Evolutionary conservation across 2,329 filamentous ascomycete species (phyloP).

Genomic region (Fusarium piperis): DNA sequence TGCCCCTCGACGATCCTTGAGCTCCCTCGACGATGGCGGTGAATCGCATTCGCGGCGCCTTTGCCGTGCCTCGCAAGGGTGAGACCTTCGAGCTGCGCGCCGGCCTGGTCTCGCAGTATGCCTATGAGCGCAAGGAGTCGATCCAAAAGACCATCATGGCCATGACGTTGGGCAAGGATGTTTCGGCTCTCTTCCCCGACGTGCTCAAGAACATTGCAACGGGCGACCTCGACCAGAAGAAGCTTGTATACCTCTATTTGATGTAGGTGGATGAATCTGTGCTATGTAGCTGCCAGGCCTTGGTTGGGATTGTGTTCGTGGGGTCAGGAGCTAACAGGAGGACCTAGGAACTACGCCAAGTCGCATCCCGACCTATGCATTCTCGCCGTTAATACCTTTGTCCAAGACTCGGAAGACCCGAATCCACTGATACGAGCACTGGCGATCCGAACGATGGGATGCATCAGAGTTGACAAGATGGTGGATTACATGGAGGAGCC

Average conservation of each 20-base stretch:
- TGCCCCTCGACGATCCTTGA: constrained; percentile 39
- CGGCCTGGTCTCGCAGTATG: constrained; percentile 97
- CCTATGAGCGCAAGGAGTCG: constrained; percentile 97
- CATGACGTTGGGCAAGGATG: constrained; percentile 99
- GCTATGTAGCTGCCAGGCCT: not conserved
- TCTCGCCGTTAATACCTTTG: constrained; percentile 98
- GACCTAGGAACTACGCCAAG: constrained; percentile 94
- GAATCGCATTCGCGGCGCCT: constrained; percentile 93
- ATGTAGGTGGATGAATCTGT: constrained; percentile 72
- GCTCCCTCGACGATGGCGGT: constrained; percentile 77
- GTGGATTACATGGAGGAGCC: constrained; percentile 99
- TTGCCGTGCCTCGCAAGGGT: constrained; percentile 92
- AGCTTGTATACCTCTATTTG: constrained; percentile 96
- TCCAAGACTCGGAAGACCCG: constrained; percentile 98
- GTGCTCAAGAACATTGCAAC: constrained; percentile 99
- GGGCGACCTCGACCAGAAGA: constrained; percentile 95
- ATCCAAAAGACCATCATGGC: constrained; percentile 99
- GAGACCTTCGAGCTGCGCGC: constrained; percentile 98
- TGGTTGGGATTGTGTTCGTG: constrained; percentile 5
- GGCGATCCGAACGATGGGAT: constrained; percentile 98
- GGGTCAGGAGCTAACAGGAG: constrained; percentile 23
- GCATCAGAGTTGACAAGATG: constrained; percentile 98
- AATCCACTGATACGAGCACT: constrained; percentile 95
- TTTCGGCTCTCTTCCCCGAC: constrained; percentile 95
- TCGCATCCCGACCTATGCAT: constrained; percentile 98